phyloP scores from a whole-genome alignment of 768 basidiomycete genomes.

The Tricholoma bakamatsutake region DNA sequence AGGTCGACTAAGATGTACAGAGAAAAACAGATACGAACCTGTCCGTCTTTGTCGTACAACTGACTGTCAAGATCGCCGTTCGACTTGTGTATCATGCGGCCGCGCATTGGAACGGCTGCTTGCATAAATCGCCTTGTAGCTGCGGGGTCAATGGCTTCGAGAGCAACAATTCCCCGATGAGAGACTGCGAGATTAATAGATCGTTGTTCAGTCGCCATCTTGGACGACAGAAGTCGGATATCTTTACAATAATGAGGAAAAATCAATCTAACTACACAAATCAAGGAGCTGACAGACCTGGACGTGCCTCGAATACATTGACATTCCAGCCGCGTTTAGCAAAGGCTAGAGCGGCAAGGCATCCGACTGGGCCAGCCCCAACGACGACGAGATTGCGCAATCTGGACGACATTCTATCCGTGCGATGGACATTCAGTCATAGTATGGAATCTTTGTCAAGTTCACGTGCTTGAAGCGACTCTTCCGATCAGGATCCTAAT shows the following conservation, averaged over 20 bases:
- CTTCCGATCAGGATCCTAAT: conserved; percentile 7
- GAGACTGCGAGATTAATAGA: conserved; percentile 98
- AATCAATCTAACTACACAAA: conserved; percentile 2
- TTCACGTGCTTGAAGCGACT: too few relatives aligned
- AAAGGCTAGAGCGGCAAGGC: conserved; percentile 80
- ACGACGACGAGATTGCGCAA: conserved; percentile 55
- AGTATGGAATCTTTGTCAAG: not conserved
- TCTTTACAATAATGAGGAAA: conserved; percentile 35
- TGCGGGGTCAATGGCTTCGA: conserved; percentile 72
- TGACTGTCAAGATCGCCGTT: conserved; percentile 76
- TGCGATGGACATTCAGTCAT: not conserved
- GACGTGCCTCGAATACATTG: conserved; percentile 71
- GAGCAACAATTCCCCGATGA: conserved; percentile 84
- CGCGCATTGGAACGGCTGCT: conserved; percentile 88
- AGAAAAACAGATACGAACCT: conserved; percentile 41
- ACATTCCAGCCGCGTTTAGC: conserved; percentile 86
- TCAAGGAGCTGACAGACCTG: conserved; percentile 40
- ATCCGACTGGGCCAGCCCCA: conserved; percentile 94
- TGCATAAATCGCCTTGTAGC: conserved; percentile 66
- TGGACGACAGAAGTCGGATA: conserved; percentile 67
- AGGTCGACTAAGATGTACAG: conserved; percentile 12
- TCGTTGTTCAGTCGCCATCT: conserved; percentile 61
- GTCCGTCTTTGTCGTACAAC: conserved; percentile 81
- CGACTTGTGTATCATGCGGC: conserved; percentile 87
- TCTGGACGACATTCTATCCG: conserved; percentile 2